Conservation (phyloP, 371 early-diverging fungal species). For the Mortierella sp. region DNA sequence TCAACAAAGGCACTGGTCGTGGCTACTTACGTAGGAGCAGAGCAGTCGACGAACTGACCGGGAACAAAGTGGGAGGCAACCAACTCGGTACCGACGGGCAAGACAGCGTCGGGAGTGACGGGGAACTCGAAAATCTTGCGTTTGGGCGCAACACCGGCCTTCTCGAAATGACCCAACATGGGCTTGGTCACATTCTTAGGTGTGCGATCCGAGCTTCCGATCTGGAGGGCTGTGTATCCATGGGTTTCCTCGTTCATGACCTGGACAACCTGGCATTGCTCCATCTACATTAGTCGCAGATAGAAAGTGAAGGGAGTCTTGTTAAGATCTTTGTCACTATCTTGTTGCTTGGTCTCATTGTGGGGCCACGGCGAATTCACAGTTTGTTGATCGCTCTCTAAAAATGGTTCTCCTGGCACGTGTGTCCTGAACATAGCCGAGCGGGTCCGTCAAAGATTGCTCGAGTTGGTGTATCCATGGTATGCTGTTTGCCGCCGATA, state of each 20-base stretch:
- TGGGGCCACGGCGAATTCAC: too few relatives aligned
- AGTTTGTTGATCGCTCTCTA: too few relatives aligned
- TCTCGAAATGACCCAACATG: slow-evolving; percentile 81
- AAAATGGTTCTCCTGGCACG: too few relatives aligned
- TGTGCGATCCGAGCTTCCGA: slow-evolving; percentile 82
- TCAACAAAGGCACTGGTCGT: too few relatives aligned
- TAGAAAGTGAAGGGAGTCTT: too few relatives aligned
- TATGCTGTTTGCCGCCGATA: neutral
- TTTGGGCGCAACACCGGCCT: slow-evolving; percentile 81
- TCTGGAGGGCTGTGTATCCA: slow-evolving; percentile 80
- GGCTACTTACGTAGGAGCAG: slow-evolving; percentile 80
- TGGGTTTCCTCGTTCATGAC: slow-evolving; percentile 73
- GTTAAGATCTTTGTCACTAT: too few relatives aligned
- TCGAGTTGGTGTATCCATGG: neutral
- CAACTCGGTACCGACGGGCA: slow-evolving; percentile 87
- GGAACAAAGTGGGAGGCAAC: slow-evolving; percentile 92
- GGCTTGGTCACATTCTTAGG: slow-evolving; percentile 77
- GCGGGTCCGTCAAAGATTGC: neutral
- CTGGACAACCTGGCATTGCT: slow-evolving; percentile 81
- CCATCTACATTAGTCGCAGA: slow-evolving; percentile 63
- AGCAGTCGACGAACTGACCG: slow-evolving; percentile 95
- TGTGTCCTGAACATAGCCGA: neutral
- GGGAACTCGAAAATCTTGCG: slow-evolving; percentile 85
- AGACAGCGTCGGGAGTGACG: slow-evolving; percentile 87
- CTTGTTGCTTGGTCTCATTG: too few relatives aligned